A percentile compares a stretch with the other conserved stretches of the same genome.
Evolutionary conservation across 2,329 filamentous ascomycete species (phyloP).

Genomic region (Alternaria gansuensis): DNA sequence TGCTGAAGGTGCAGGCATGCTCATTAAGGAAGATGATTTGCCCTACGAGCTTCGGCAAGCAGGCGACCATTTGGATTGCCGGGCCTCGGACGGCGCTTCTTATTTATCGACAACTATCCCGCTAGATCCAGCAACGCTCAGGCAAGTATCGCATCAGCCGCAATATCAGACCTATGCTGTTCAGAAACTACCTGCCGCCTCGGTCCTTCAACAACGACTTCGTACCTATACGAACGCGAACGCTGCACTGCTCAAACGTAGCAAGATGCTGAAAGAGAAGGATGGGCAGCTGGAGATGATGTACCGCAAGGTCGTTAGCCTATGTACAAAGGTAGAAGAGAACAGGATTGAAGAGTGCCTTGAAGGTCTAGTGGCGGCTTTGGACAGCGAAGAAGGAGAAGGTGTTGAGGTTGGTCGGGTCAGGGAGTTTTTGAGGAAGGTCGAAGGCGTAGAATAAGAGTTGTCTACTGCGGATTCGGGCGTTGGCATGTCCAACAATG

Average conservation of each 20-base stretch:
- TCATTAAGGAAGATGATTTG: conserved; percentile 40
- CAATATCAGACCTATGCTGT: conserved; percentile 22
- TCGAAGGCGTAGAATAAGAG: conserved; percentile 66
- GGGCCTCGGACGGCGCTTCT: conserved; percentile 41
- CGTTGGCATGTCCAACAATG: not conserved
- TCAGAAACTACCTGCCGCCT: conserved; percentile 33
- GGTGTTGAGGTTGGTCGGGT: conserved; percentile 77
- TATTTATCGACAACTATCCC: conserved; percentile 44
- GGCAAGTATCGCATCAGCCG: conserved; percentile 43
- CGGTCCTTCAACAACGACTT: conserved; percentile 69
- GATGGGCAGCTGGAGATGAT: conserved; percentile 86
- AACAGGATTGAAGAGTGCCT: conserved; percentile 81
- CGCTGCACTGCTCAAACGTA: conserved; percentile 70
- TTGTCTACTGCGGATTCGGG: not conserved
- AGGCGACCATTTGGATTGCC: conserved; percentile 40
- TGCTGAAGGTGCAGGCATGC: conserved; percentile 45
- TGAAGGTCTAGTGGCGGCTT: conserved; percentile 80
- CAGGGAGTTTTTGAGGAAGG: conserved; percentile 79
- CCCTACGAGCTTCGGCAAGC: conserved; percentile 42
- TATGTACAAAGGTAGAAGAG: conserved; percentile 84
- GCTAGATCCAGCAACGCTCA: conserved; percentile 29
- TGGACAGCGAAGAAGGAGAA: conserved; percentile 82
- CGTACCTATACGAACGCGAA: conserved; percentile 76
- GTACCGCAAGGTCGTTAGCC: conserved; percentile 85
- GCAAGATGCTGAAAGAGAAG: conserved; percentile 75